phyloP scores from a whole-genome alignment of 2,329 filamentous ascomycete genomes.

The Pseudogymnoascus sp. region DNA sequence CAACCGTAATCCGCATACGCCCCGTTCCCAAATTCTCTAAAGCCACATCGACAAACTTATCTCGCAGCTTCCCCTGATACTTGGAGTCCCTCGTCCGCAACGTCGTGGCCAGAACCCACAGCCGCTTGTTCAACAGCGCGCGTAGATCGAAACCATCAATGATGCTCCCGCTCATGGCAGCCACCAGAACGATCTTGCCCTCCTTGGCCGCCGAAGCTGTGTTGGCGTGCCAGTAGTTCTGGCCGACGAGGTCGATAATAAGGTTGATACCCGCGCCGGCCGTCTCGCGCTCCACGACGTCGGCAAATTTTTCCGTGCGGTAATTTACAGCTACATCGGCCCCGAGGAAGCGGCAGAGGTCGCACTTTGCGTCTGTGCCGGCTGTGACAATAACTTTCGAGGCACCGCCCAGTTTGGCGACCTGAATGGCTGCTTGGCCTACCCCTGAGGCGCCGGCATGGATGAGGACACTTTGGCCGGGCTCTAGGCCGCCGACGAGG shows the following conservation, averaged over 20 bases:
- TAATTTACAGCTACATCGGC: conserved; percentile 17
- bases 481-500: conserved; percentile 64
- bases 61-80: conserved; percentile 72
- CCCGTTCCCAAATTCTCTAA: conserved; percentile 68
- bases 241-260: conserved; percentile 81
- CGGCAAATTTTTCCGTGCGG: conserved; percentile 15
- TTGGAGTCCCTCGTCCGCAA: conserved; percentile 70
- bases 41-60: conserved; percentile 63
- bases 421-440: conserved; percentile 80
- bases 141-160: conserved; percentile 64
- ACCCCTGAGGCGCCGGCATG: conserved; percentile 87
- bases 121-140: conserved; percentile 66
- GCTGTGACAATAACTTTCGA: conserved; percentile 72
- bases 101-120: conserved; percentile 75
- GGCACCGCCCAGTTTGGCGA: conserved; percentile 61
- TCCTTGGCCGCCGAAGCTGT: conserved; percentile 69
- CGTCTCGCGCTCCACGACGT: conserved; percentile 56
- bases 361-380: conserved; percentile 70
- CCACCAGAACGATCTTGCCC: conserved; percentile 68
- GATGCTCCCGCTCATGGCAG: conserved; percentile 62
- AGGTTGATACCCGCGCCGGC: conserved; percentile 73
- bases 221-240: conserved; percentile 72
- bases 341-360: conserved; percentile 40
- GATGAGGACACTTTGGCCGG: conserved; percentile 74
- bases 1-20: conserved; percentile 68